Base-by-base conservation (phyloP, 2,329 filamentous ascomycete genomes). In the Clonostachys rhizophaga region DNA sequence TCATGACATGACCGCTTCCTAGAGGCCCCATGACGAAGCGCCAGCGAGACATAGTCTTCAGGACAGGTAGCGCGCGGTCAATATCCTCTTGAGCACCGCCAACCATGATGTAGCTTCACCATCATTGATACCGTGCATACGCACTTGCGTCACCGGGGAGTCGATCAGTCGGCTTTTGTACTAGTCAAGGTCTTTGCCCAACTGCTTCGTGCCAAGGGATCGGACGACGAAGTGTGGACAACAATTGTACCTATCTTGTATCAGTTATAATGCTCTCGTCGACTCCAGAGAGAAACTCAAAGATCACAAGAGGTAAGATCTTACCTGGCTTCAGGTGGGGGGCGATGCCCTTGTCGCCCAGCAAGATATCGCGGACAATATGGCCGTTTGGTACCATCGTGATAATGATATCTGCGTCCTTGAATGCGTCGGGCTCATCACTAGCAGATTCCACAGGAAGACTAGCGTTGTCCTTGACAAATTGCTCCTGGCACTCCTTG, bases 11-110 rank as follows among this genome's bases (percentile, higher is more conserved):
- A 2, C 43, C 43, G 12, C 20, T 17, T 9, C 43, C 43, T 14
- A 44, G 34, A 20, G 43, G 43, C 3, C 43, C 43, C 43, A 44
- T 44, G 34, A 36, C 33, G 34, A 44, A 44, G 16, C 43, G 43
- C 43, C 43, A 44, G 12, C 43, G 43, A n/a, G 43, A 44, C 43
- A 44, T 44, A n/a, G 43, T 44, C 43, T 44, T 37, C 5, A 44
- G 10, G 14, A 44, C 43, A n/a, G 43, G 43, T 20, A 33, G 18
- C 9, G 12, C 43, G 14, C 20, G 33, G 17, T 44, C 43, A 14
- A 44, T 44, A 34, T 44, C 43, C 16, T 44, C 43, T n/a, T 34
- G 17, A 17, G 30, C 43, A 13, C 43, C 43, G 3, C 43, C 43
- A 44, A 44, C 37, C 43, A 44, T 44, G 17, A 44, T 10, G 30